Conservation (phyloP, 352 stramenopile species). For the Globisporangium spiculum region DNA sequence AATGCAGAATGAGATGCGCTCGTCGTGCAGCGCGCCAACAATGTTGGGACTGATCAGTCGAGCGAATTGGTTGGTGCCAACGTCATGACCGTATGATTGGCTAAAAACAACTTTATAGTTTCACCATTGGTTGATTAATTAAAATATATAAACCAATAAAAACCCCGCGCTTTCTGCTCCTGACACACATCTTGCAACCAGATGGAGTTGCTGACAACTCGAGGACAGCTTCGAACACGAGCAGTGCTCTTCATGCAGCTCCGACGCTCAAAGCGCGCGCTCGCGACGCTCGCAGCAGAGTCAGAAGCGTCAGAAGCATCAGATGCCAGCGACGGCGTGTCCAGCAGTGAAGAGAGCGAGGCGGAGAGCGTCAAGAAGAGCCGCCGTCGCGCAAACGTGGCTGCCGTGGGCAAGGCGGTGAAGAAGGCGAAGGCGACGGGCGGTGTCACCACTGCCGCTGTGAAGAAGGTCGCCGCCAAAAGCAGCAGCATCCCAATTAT, state of each 20-base stretch:
- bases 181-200: not conserved
- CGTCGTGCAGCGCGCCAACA: not conserved
- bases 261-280: slow-evolving; percentile 12
- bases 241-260: slow-evolving; percentile 12
- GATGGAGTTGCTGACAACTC: not conserved
- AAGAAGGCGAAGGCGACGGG: slow-evolving; percentile 1
- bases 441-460: not conserved
- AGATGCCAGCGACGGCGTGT: not conserved
- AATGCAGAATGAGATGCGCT: slow-evolving; percentile 10
- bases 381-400: not conserved
- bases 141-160: not conserved
- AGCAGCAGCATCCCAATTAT: slow-evolving; percentile 10
- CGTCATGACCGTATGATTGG: not conserved
- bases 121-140: not conserved
- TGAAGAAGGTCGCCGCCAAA: not conserved
- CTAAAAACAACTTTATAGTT: not conserved
- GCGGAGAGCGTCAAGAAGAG: not conserved
- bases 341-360: not conserved
- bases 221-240: not conserved
- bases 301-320: not conserved
- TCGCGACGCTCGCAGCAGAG: not conserved
- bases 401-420: not conserved
- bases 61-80: slow-evolving; percentile 3
- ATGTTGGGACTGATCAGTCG: not conserved
- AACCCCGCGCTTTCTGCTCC: not conserved